Base-by-base conservation (phyloP, 2,329 filamentous ascomycete genomes). In the Massarina eburnea region DNA sequence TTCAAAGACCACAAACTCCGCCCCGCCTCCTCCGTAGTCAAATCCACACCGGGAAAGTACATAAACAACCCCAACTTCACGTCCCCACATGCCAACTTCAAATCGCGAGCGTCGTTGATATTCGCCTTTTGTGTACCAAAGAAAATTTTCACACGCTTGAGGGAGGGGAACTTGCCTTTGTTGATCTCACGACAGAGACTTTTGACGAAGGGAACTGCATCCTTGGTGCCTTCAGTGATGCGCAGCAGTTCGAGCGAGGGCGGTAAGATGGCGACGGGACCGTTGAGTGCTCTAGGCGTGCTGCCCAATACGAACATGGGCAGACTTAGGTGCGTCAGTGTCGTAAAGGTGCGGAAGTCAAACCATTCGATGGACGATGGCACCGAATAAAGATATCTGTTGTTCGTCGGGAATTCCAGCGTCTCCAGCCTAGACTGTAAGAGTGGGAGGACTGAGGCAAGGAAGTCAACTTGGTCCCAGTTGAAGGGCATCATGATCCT, bases 91-190 rank as follows among this genome's bases (percentile, higher is more conserved):
- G 2, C 14, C 14, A 20, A 4, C 24, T n/a, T 12, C 18, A 29
- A 17, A 41, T 30, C 18, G 2, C 8, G 15, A 4, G 14, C n/a
- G 19, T 1, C 3, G 14, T 15, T 19, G 6, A 19, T 3, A 14
- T 20, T 19, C 15, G 8, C 8, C 2, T 8, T 8, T 6, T 22
- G 14, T 14, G 3, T 10, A 10, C n/a, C 3, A 9, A 38, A 49
- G 34, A 47, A 56, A 8, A 55, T 21, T 22, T 59, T 54, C 1
- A 59, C 15, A 7, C 46, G 48, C 6, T 33, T 19, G 9, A 59
- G 27, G 1, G 8, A 18, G 1, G 51, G 47, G 4, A 50, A 45
- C 12, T 34, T 32, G 1, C 14, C 33, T 0, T 21, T 30, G 9
- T 45, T 51, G 38, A 49, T 54, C 7, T 35, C 47, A 9, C 24